A percentile compares a stretch with the other conserved stretches of the same genome.
phyloP scores from a whole-genome alignment of 331 rosid genomes.

The Telfairia occidentalis region DNA sequence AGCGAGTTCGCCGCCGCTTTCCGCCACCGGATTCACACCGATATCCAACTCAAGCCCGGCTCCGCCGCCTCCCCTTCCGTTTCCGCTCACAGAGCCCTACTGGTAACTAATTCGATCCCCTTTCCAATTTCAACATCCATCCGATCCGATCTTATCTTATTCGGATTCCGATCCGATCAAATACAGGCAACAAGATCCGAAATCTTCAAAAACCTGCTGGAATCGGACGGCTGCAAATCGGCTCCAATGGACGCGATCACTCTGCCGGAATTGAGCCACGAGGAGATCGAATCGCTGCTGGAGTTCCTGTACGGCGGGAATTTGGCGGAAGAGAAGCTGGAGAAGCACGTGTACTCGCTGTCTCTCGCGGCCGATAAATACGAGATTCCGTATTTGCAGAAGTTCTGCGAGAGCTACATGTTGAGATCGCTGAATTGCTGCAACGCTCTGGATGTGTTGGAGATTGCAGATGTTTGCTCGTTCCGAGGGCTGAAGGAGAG shows the following conservation, averaged over 20 bases:
- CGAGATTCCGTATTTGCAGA: slow-evolving; percentile 39
- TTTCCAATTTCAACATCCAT: neutral
- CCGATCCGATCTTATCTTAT: no score
- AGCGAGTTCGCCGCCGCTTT: slow-evolving; percentile 40
- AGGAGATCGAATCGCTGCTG: slow-evolving; percentile 46
- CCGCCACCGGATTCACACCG: slow-evolving; percentile 51
- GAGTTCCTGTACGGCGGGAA: slow-evolving; percentile 64
- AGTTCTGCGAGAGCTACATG: slow-evolving; percentile 51
- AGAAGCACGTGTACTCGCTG: slow-evolving; percentile 41
- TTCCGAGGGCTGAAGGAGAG: slow-evolving; percentile 34
- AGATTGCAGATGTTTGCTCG: slow-evolving; percentile 55
- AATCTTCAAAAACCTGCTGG: slow-evolving; percentile 63
- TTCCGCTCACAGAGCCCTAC: slow-evolving; percentile 59
- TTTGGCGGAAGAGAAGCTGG: slow-evolving; percentile 35
- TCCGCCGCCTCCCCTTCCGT: slow-evolving; percentile 34
- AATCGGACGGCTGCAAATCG: slow-evolving; percentile 57
- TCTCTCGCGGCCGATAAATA: slow-evolving; percentile 74
- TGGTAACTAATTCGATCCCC: slow-evolving; percentile 30
- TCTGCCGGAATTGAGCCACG: slow-evolving; percentile 43
- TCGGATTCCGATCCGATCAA: no score
- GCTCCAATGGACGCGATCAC: slow-evolving; percentile 31
- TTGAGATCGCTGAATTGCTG: slow-evolving; percentile 25
- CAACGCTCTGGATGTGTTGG: slow-evolving; percentile 52
- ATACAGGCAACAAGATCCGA: slow-evolving; percentile 62
- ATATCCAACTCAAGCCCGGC: slow-evolving; percentile 45